A percentile compares a stretch with the other conserved stretches of the same genome.
Evolutionary conservation across 179 eudicot species (phyloP).

Genomic region (Beta lomatogona): DNA sequence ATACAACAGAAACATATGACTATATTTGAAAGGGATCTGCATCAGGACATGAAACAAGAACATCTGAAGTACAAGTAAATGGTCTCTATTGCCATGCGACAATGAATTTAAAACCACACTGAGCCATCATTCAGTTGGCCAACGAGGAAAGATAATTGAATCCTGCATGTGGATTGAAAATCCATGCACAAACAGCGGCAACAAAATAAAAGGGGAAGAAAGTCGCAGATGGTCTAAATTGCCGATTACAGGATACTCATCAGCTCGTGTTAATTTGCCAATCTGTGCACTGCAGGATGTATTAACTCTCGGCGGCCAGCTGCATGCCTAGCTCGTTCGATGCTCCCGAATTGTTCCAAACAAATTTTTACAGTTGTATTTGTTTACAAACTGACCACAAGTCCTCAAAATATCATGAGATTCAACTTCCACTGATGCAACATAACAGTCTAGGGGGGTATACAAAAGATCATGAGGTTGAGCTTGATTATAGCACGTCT

Average conservation of each 20-base stretch:
- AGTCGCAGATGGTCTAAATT: no score
- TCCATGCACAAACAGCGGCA: no score
- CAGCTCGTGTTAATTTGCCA: no score
- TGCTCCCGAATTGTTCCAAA: background rate
- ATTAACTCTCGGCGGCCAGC: no score
- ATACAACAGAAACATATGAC: background rate
- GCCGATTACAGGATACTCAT: no score
- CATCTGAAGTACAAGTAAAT: background rate
- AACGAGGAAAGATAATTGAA: no score
- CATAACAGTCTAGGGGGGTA: background rate
- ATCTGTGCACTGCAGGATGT: no score
- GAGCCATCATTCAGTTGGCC: background rate
- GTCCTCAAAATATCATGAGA: background rate
- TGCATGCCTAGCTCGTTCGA: background rate
- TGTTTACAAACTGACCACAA: background rate
- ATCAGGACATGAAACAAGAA: background rate
- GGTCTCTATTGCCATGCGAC: background rate
- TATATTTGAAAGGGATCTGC: background rate
- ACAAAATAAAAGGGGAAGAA: no score
- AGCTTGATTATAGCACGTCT: background rate
- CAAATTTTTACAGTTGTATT: background rate
- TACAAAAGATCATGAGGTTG: background rate
- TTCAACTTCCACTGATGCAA: background rate
- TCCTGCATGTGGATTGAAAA: no score
- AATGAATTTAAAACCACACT: background rate